These are phyloP conservation scores for Cryptococcus maquisensis DNA, from an alignment of 1,284 basidiomycete species.

Conservation along the genomic window DNA sequence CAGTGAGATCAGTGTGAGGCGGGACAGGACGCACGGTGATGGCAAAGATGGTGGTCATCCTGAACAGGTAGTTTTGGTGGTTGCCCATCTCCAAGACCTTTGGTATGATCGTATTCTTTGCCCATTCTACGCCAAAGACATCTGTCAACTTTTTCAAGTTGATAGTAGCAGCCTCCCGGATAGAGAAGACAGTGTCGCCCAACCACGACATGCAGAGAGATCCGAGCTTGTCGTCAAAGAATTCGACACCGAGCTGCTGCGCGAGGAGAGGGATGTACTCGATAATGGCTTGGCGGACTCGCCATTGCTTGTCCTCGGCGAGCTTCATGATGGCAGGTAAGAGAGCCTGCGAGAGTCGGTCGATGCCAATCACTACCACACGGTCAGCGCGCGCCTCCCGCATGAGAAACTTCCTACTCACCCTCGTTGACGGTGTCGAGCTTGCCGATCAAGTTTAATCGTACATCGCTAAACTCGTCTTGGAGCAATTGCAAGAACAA, in stretches of 20 bases:
- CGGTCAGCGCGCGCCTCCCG: not conserved
- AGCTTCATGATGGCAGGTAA: slow-evolving; percentile 97
- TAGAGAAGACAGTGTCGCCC: slow-evolving; percentile 97
- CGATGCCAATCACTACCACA: slow-evolving; percentile 88
- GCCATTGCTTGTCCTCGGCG: slow-evolving; percentile 99
- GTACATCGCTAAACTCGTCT: slow-evolving; percentile 98
- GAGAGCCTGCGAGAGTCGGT: slow-evolving; percentile 89
- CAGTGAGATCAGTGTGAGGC: not conserved
- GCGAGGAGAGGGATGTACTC: slow-evolving; percentile 97
- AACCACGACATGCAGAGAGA: slow-evolving; percentile 99
- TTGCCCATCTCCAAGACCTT: slow-evolving; percentile 97
- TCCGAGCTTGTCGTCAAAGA: slow-evolving; percentile 97
- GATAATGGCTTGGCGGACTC: slow-evolving; percentile 98
- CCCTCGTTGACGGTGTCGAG: slow-evolving; percentile 93
- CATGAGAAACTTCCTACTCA: slow-evolving; percentile 46
- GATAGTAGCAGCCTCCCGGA: slow-evolving; percentile 93
- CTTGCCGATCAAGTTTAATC: slow-evolving; percentile 98
- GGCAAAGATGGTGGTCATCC: slow-evolving; percentile 99
- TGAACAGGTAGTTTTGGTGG: slow-evolving; percentile 95
- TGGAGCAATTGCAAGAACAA: slow-evolving; percentile 95
- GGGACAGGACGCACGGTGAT: slow-evolving; percentile 69
- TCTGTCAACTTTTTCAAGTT: slow-evolving; percentile 98
- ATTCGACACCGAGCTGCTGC: slow-evolving; percentile 90
- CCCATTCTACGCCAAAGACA: slow-evolving; percentile 99
- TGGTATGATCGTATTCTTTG: slow-evolving; percentile 87